phyloP scores from a whole-genome alignment of 2,329 filamentous ascomycete genomes.

The Celoporthe dispersa region DNA sequence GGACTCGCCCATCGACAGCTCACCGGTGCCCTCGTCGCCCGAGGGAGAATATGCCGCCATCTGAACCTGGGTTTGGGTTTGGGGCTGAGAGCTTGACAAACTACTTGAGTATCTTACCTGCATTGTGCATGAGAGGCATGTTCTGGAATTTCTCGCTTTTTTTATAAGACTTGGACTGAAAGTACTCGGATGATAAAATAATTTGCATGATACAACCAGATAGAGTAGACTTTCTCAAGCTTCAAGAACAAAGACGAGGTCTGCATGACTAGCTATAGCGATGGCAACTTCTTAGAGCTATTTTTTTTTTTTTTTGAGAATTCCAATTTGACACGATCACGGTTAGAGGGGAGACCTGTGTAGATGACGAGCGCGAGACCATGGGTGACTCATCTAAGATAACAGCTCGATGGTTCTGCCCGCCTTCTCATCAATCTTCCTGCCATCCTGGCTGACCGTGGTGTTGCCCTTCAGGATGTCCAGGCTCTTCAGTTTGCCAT shows the following conservation, averaged over 20 bases:
- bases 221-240: not conserved
- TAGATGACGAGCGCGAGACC: not conserved
- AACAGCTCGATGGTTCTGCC: slow-evolving; percentile 20
- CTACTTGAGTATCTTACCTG: too few relatives aligned
- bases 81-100: too few relatives aligned
- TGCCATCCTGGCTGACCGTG: slow-evolving; percentile 32
- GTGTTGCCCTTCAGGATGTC: slow-evolving; percentile 44
- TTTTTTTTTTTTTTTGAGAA: too few relatives aligned
- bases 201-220: not conserved
- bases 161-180: not conserved
- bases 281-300: not conserved
- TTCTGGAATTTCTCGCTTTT: not conserved
- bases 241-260: not conserved
- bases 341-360: not conserved
- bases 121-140: not conserved
- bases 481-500: slow-evolving; percentile 46
- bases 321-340: not conserved
- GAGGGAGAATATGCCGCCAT: slow-evolving; percentile 11
- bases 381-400: not conserved
- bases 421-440: slow-evolving; percentile 20
- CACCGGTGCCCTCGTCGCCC: slow-evolving; percentile 20
- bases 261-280: not conserved
- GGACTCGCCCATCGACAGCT: slow-evolving; percentile 26
- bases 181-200: not conserved
- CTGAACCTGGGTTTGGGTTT: not conserved